These are phyloP conservation scores for Leptographium lundbergii DNA, from an alignment of 2,329 filamentous ascomycete species.

Conservation along the genomic window DNA sequence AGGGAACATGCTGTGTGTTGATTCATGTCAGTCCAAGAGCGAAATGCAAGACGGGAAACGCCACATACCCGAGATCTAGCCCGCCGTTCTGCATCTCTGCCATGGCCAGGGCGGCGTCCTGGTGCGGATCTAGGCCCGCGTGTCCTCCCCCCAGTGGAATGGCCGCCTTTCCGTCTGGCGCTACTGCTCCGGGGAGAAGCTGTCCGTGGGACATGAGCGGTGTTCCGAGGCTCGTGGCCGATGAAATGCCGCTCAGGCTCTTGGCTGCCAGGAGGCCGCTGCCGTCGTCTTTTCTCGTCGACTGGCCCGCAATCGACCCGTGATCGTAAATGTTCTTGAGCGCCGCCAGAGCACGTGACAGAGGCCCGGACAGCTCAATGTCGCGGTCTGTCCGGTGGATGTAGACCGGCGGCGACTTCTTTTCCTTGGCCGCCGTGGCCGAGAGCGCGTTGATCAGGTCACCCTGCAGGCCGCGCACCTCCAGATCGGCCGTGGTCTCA, in stretches of 20 bases:
- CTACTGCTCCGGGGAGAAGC: not conserved
- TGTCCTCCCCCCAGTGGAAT: constrained; percentile 8
- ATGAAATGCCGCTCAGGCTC: not conserved
- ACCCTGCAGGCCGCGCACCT: constrained; percentile 50
- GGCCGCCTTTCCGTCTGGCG: not conserved
- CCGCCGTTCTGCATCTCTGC: constrained; percentile 49
- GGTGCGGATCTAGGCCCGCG: constrained; percentile 36
- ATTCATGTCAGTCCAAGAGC: not conserved
- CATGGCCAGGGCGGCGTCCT: constrained; percentile 52
- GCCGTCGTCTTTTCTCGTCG: constrained; percentile 31
- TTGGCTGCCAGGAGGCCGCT: constrained; percentile 12
- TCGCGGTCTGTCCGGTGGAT: constrained; percentile 44
- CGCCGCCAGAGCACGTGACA: constrained; percentile 47
- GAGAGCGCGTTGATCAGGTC: constrained; percentile 52
- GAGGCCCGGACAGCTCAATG: constrained; percentile 48
- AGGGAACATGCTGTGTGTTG: constrained; percentile 13
- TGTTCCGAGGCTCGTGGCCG: not conserved
- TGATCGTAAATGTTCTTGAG: constrained; percentile 56
- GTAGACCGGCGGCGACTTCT: constrained; percentile 38
- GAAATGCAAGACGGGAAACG: not conserved
- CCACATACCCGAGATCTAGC: constrained; percentile 9
- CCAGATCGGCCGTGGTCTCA: constrained; percentile 50
- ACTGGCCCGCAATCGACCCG: constrained; percentile 20
- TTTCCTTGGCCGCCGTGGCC: constrained; percentile 50
- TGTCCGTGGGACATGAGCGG: not conserved